phyloP scores from a whole-genome alignment of 176 grass and related monocot species.

The Ensete ventricosum region DNA sequence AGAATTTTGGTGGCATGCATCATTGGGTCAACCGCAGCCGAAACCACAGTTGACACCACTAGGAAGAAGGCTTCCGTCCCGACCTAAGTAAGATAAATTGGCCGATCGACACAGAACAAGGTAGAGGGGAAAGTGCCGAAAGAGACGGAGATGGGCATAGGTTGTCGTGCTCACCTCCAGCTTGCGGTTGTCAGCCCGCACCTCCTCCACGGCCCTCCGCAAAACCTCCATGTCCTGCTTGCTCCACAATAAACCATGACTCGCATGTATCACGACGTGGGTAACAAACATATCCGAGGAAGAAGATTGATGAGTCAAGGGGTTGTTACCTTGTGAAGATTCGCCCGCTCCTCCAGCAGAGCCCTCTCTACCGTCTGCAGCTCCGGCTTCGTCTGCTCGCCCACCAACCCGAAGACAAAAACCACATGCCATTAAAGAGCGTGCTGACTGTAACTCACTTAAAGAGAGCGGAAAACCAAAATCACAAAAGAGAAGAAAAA shows the following conservation, averaged over 20 bases:
- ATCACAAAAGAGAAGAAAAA: too few species aligned
- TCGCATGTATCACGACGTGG: too few species aligned
- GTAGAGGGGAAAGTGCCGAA: not conserved
- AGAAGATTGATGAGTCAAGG: not conserved
- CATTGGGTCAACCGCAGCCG: too few species aligned
- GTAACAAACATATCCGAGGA: too few species aligned
- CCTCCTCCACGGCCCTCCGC: slow-evolving; percentile 27
- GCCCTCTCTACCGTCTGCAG: slow-evolving; percentile 41
- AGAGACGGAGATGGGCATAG: not conserved
- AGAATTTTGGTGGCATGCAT: too few species aligned
- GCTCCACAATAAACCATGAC: not conserved
- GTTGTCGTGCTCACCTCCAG: slow-evolving; percentile 31
- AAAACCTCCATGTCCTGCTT: slow-evolving; percentile 35
- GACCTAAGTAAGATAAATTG: too few species aligned
- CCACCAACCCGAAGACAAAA: not conserved
- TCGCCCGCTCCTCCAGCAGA: slow-evolving; percentile 43
- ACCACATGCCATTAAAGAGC: too few species aligned
- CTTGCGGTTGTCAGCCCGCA: slow-evolving; percentile 35
- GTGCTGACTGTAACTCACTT: too few species aligned
- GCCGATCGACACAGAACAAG: too few species aligned
- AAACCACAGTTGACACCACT: too few species aligned
- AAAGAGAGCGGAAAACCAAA: too few species aligned
- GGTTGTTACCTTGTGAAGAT: slow-evolving; percentile 34
- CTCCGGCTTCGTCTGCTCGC: slow-evolving; percentile 46
- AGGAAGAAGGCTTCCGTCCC: too few species aligned